Conservation (phyloP, 2,329 filamentous ascomycete genomes). For the Arthrobotrys iridis region DNA sequence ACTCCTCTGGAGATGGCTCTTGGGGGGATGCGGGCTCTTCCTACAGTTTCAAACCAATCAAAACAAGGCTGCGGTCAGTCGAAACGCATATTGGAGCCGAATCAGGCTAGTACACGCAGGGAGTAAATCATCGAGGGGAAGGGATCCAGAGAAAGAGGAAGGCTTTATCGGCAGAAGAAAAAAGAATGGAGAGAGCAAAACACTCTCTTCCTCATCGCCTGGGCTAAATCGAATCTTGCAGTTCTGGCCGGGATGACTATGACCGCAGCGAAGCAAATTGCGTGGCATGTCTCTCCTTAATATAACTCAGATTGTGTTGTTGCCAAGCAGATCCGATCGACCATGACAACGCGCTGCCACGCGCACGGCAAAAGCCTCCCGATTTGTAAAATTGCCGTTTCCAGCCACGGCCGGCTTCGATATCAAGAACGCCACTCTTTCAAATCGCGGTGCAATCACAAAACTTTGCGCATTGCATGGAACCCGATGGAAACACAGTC, state of each 20-base stretch:
- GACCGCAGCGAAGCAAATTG: no score
- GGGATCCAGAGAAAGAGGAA: conserved; percentile 29
- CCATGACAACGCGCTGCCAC: conserved; percentile 28
- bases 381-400: conserved; percentile 27
- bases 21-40: conserved; percentile 20
- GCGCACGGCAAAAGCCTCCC: conserved; percentile 9
- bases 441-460: not conserved
- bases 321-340: conserved; percentile 24
- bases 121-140: conserved; percentile 29
- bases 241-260: conserved; percentile 13
- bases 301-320: conserved; percentile 25
- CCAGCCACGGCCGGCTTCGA: conserved; percentile 36
- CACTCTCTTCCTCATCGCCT: not conserved
- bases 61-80: conserved; percentile 25
- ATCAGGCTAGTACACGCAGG: conserved; percentile 44
- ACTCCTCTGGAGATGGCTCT: conserved; percentile 21
- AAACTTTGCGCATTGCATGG: conserved; percentile 2
- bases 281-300: conserved; percentile 49
- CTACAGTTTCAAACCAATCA: conserved; percentile 35
- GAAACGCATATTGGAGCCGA: conserved; percentile 28
- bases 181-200: no score
- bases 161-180: no score
- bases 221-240: not conserved
- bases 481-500: conserved; percentile 34
- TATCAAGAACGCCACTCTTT: not conserved